Percentiles rank a stretch among this genome's conserved stretches.
Evolutionary conservation across 2,329 filamentous ascomycete species (phyloP).

Genomic region (Nemania sp.): DNA sequence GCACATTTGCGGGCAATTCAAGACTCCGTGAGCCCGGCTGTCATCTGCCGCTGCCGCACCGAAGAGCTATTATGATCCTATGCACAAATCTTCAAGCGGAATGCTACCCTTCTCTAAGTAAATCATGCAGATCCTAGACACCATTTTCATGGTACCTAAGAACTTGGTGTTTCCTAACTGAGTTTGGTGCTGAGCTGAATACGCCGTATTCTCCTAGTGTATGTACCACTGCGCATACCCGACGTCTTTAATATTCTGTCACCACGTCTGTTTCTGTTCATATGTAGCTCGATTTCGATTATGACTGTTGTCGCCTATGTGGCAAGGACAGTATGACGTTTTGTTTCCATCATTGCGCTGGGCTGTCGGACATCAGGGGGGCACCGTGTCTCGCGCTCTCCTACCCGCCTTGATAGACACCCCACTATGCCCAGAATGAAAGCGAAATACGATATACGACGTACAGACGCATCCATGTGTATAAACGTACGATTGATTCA

Average conservation of each 20-base stretch:
- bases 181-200: constrained; percentile 1
- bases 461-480: neutral
- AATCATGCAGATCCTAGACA: too few species aligned
- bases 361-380: neutral
- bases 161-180: constrained; percentile 1
- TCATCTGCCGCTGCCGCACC: too few species aligned
- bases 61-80: too few species aligned
- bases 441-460: constrained; percentile 18
- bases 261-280: neutral
- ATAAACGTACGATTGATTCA: constrained; percentile 8
- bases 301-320: too few species aligned
- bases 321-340: too few species aligned
- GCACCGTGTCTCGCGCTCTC: neutral
- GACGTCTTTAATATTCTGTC: too few species aligned
- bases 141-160: neutral
- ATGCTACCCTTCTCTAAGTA: too few species aligned
- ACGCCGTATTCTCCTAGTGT: constrained; percentile 17
- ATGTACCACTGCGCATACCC: too few species aligned
- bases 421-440: too few species aligned
- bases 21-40: constrained; percentile 5
- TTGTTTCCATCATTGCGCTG: neutral
- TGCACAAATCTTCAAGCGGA: too few species aligned
- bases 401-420: neutral
- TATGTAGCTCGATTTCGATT: too few species aligned
- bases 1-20: constrained; percentile 5